These are phyloP conservation scores for Trichophyton simii DNA, from an alignment of 2,329 filamentous ascomycete species.

Conservation along the genomic window DNA sequence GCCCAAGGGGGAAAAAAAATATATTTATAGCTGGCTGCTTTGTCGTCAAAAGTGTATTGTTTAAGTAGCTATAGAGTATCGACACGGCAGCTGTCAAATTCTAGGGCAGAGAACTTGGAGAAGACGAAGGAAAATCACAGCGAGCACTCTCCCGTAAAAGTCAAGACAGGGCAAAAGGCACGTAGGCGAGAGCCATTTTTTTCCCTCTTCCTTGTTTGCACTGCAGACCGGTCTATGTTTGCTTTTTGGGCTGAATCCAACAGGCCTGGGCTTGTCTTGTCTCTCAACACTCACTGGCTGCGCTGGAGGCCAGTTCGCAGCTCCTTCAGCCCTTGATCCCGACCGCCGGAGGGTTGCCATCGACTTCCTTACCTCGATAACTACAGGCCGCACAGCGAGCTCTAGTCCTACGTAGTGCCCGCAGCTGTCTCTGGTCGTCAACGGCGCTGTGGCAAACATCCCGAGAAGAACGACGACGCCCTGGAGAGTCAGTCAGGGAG, in stretches of 20 bases:
- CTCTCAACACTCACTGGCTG: not conserved
- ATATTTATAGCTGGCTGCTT: not conserved
- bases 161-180: not conserved
- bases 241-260: slow-evolving; percentile 1
- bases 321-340: not conserved
- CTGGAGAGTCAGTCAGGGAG: too few species aligned
- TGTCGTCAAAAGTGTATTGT: too few species aligned
- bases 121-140: not conserved
- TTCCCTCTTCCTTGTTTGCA: not conserved
- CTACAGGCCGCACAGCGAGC: too few species aligned
- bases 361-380: not conserved
- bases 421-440: not conserved
- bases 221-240: not conserved
- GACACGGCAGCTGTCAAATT: not conserved
- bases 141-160: not conserved
- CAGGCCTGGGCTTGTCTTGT: not conserved
- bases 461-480: not conserved
- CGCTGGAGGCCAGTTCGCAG: not conserved
- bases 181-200: not conserved
- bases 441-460: not conserved
- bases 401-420: not conserved
- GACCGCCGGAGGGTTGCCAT: not conserved
- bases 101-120: not conserved
- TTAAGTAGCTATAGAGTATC: too few species aligned
- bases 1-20: not conserved